Evolutionary conservation across 2,329 filamentous ascomycete genomes (phyloP), one percentile per base, ranked within the genome.

Genomic region (Penicillium sp.): DNA sequence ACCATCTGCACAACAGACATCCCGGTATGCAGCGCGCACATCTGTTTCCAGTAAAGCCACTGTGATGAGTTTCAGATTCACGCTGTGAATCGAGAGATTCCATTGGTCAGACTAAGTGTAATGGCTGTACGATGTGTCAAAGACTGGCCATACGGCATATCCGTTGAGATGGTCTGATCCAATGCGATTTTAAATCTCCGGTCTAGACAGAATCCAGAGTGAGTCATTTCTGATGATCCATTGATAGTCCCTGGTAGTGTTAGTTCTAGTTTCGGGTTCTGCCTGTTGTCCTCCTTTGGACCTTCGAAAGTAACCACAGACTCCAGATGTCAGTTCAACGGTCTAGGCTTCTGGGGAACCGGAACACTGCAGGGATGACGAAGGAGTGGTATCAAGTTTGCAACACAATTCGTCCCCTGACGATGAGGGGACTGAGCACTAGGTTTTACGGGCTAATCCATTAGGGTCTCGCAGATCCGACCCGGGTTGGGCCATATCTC

Each of bases 1-100:
- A 48, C 41, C 38, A 44, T 33, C 49, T 50, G 48, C 48, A 50
- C 37, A 41, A 50, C 48, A 50, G 37, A 49, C n/a, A 49, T 39
- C 17, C 22, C 9, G 34, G n/a, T 38, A 38, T 40, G 43, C 48
- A 47, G 22, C 26, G 32, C 24, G 29, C 21, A 34, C 22, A 34
- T 32, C 15, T 40, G 6, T 42, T 42, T 32, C 22, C 19, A 46
- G 37, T 34, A 35, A 46, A 50, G 48, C 43, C 43, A 47, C 43
- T 24, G 31, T 50, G 43, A 50, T 17, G 37, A 42, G 37, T 50
- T 47, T 47, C 48, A 47, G 48, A 50, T 35, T 35, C 43, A 38
- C 26, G 37, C 42, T n/a, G 37, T 26, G 19, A 12, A 13, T 10
- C 10, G 7, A 32, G 28, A 35, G 7, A 21, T 31, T 13, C 24